These are phyloP conservation scores for Pichia kudriavzevii DNA, from an alignment of 1,139 yeast genomes.

Conservation along the genomic window DNA sequence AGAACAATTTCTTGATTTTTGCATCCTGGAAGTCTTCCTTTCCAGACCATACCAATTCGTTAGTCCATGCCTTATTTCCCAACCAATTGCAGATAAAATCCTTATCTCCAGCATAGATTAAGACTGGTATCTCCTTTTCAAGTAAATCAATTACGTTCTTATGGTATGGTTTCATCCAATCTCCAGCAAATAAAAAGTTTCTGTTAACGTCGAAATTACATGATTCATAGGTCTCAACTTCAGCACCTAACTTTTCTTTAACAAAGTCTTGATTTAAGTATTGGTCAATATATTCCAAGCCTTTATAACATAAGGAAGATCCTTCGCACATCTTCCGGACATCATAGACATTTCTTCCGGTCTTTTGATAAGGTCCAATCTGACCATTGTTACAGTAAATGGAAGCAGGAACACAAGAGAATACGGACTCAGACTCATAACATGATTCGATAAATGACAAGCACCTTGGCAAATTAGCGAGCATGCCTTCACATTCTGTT, in stretches of 20 bases:
- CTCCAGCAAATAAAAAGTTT: constrained; percentile 79
- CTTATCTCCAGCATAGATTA: constrained; percentile 80
- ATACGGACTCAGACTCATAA: constrained; percentile 67
- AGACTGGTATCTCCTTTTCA: constrained; percentile 55
- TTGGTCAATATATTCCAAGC: constrained; percentile 55
- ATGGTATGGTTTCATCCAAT: constrained; percentile 86
- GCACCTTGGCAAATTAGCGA: constrained; percentile 72
- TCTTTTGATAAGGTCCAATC: constrained; percentile 78
- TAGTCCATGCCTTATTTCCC: constrained; percentile 80
- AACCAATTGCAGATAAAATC: constrained; percentile 85
- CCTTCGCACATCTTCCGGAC: constrained; percentile 83
- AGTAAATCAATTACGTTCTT: constrained; percentile 46
- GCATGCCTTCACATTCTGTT: constrained; percentile 76
- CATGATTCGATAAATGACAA: constrained; percentile 71
- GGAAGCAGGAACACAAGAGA: constrained; percentile 91
- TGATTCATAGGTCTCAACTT: constrained; percentile 72
- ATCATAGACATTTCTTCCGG: constrained; percentile 92
- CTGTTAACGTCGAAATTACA: constrained; percentile 83
- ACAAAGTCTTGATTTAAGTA: constrained; percentile 65
- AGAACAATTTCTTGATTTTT: constrained; percentile 31
- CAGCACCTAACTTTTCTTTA: constrained; percentile 83
- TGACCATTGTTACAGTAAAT: constrained; percentile 82
- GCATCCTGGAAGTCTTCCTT: constrained; percentile 44
- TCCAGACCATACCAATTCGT: constrained; percentile 60
- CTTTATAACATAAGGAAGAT: constrained; percentile 69